Conservation (phyloP, 2,329 filamentous ascomycete genomes). For the Aciculosporium take region DNA sequence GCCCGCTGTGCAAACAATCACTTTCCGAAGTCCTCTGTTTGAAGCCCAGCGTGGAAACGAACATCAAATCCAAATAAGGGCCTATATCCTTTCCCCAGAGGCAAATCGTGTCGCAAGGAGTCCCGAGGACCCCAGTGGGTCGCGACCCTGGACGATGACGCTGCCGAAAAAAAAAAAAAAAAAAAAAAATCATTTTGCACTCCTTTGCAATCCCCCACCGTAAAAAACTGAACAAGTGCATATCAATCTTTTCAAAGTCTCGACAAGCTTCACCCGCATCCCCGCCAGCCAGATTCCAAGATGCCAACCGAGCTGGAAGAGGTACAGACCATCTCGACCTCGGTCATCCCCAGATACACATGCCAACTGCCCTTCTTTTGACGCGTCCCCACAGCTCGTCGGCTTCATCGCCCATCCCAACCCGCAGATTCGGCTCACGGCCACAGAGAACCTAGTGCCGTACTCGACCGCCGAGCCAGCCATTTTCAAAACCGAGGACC, state of each 20-base stretch:
- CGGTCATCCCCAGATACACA: too few relatives aligned
- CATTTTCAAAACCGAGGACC: constrained; percentile 70
- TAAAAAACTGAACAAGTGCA: constrained; percentile 10
- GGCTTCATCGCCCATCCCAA: constrained; percentile 89
- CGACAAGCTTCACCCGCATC: constrained; percentile 1
- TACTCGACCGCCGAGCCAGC: constrained; percentile 59
- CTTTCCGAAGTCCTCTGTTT: too few relatives aligned
- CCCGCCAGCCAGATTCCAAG: neutral
- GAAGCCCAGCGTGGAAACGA: too few relatives aligned
- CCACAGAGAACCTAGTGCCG: constrained; percentile 73
- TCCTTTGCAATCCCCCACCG: too few relatives aligned
- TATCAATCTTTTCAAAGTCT: too few relatives aligned
- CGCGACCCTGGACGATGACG: constrained; percentile 6
- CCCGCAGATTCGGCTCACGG: constrained; percentile 75
- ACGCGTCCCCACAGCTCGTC: constrained; percentile 47
- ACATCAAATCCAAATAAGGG: too few relatives aligned
- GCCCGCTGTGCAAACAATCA: too few relatives aligned
- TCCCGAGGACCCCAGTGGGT: constrained; percentile 9
- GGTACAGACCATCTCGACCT: too few relatives aligned
- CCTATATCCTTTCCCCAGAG: neutral
- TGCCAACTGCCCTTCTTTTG: neutral
- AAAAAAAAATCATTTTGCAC: too few relatives aligned
- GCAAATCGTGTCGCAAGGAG: too few relatives aligned
- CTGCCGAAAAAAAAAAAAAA: neutral
- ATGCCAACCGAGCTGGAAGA: constrained; percentile 71